These are phyloP conservation scores for Helichrysum umbraculigerum DNA, from an alignment of 129 eudicot genomes.

Conservation along the genomic window DNA sequence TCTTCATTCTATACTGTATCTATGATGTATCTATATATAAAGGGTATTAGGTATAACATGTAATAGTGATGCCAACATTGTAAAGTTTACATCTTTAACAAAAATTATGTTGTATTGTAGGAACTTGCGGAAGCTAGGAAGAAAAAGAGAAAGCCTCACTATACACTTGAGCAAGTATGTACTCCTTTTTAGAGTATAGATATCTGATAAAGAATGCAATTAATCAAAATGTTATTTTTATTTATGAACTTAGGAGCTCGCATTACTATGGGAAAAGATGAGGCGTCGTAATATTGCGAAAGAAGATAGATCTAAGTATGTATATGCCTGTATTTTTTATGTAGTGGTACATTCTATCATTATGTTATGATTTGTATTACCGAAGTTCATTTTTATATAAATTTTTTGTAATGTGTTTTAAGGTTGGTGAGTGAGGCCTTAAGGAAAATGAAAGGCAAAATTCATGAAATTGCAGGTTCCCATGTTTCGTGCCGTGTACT, in stretches of 20 bases:
- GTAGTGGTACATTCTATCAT: background rate
- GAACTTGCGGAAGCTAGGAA: conserved; percentile 89
- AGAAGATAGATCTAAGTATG: conserved; percentile 82
- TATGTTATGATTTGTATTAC: background rate
- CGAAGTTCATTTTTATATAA: background rate
- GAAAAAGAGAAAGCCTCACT: conserved; percentile 87
- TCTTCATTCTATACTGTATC: background rate
- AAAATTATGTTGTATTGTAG: conserved; percentile 35
- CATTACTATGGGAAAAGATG: conserved; percentile 93
- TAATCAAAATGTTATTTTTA: background rate
- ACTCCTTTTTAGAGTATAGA: background rate
- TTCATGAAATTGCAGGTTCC: conserved; percentile 90
- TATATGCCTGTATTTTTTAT: conserved; percentile 7
- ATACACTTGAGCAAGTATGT: conserved; percentile 78
- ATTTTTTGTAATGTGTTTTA: background rate
- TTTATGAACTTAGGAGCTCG: conserved; percentile 64
- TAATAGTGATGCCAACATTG: background rate
- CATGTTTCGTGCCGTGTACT: conserved; percentile 94
- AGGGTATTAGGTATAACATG: background rate
- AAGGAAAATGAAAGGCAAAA: conserved; percentile 81
- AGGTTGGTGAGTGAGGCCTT: conserved; percentile 81
- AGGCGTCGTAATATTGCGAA: conserved; percentile 72
- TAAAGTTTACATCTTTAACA: background rate
- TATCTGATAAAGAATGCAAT: background rate
- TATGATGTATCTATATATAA: background rate